phyloP scores from a whole-genome alignment of 352 stramenopile species.

The Phytophthora litchii region DNA sequence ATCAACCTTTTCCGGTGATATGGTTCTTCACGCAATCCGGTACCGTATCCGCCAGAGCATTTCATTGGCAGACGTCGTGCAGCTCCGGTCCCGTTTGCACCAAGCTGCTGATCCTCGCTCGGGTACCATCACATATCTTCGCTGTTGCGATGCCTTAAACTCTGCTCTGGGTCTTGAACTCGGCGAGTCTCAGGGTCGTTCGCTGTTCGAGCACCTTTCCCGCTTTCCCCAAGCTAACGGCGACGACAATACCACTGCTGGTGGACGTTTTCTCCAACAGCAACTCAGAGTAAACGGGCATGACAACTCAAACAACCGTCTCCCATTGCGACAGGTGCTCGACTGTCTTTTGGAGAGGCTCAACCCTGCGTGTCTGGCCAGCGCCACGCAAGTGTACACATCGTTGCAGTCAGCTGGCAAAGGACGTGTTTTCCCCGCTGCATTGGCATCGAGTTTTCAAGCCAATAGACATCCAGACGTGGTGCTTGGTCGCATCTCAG shows the following conservation, averaged over 20 bases:
- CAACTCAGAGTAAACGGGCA: slow-evolving; percentile 31
- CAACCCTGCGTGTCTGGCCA: slow-evolving; percentile 40
- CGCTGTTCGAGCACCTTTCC: slow-evolving; percentile 56
- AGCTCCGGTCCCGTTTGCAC: slow-evolving; percentile 49
- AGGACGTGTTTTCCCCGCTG: slow-evolving; percentile 64
- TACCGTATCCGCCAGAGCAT: slow-evolving; percentile 50
- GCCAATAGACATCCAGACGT: slow-evolving; percentile 65
- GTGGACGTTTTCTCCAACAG: slow-evolving; percentile 45
- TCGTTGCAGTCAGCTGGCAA: slow-evolving; percentile 53
- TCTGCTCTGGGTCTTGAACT: slow-evolving; percentile 46
- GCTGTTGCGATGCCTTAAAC: slow-evolving; percentile 49
- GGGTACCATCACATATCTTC: slow-evolving; percentile 44
- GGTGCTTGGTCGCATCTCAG: slow-evolving; percentile 43
- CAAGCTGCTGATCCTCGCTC: slow-evolving; percentile 67
- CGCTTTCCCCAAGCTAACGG: slow-evolving; percentile 13
- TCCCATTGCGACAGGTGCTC: slow-evolving; percentile 48
- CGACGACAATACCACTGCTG: slow-evolving; percentile 27
- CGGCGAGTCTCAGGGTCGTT: slow-evolving; percentile 48
- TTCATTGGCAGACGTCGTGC: slow-evolving; percentile 49
- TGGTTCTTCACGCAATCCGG: slow-evolving; percentile 50
- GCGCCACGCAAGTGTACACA: slow-evolving; percentile 46
- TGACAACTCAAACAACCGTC: slow-evolving; percentile 29
- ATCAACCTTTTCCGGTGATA: slow-evolving; percentile 37
- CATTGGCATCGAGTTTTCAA: slow-evolving; percentile 68
- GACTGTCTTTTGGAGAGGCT: slow-evolving; percentile 48